phyloP scores from a whole-genome alignment of 371 early-diverging fungal genomes.

The Mucor saturninus region DNA sequence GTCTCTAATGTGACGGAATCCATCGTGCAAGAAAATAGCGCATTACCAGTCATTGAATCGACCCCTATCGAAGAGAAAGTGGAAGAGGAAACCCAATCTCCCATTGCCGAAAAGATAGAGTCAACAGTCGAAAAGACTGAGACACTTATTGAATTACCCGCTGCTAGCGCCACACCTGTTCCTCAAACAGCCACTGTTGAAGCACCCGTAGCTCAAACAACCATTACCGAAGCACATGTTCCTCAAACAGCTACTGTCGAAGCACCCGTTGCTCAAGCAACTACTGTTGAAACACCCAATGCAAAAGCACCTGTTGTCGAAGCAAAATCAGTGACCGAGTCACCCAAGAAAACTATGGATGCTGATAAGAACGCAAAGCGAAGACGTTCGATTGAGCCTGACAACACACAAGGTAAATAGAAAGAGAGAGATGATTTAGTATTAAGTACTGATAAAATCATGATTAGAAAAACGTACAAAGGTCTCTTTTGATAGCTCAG shows the following conservation, averaged over 20 bases:
- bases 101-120: background rate
- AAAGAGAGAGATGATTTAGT: background rate
- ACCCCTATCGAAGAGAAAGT: background rate
- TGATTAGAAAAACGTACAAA: constrained; percentile 3
- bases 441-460: background rate
- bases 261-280: background rate
- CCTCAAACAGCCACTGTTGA: no score
- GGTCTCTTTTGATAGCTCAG: constrained; percentile 19
- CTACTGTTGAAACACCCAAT: background rate
- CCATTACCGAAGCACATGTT: no score
- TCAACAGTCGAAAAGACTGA: background rate
- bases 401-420: background rate
- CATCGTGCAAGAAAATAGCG: no score
- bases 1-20: no score
- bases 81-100: background rate
- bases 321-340: background rate
- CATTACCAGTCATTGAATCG: no score
- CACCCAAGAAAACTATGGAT: background rate
- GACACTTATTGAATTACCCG: background rate
- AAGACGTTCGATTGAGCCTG: background rate
- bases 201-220: no score
- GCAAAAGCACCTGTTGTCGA: background rate
- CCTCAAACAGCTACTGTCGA: background rate
- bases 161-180: background rate
- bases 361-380: background rate